Base-by-base conservation (phyloP, 139 green algal species). In the Closterium sp. region DNA sequence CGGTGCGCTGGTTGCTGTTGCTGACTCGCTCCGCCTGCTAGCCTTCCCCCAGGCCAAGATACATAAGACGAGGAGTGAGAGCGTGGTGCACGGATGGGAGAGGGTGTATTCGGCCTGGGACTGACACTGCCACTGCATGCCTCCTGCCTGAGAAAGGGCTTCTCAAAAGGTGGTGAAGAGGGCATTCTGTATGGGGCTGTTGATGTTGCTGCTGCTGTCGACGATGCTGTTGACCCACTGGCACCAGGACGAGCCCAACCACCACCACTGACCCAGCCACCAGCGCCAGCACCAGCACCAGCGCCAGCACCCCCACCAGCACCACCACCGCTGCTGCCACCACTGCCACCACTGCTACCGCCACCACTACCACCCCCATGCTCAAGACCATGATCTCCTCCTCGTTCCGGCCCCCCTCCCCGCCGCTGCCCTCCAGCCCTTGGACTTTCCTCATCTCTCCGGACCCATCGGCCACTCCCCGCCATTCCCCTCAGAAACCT, bases 401-500 rank as follows among this genome's bases (percentile, higher is more conserved):
- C 55, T 76, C 25, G 55, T 76, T 76, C 55, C 55, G 10, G 2
- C 55, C 23, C 55, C 7, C 55, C 55, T 76, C 16, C 55, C 55
- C 55, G 25, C 55, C 55, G 16, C 55, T 25, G 55, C 25, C 55
- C 55, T 76, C 55, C 55, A 28, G 12, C 12, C 55, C 55, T 19
- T 12, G 3, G 4, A 19, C 16, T 10, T 25, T 76, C 55, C 55
- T 76, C 55, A 16, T 76, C 12, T 19, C 33, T 83, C 87, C 33
- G 19, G 6, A 33, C 30, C 31, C 30, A 34, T 16, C 30, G 36
- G 12, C 87, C 33, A 33, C 87, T 32, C 32, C 33, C 32, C 28
- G 33, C 31, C 87, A 85, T 90, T 90, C 36, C 31, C 9, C 87
- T 87, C 30, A 33, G 89, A 34, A 33, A 33, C n/a, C 30, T 84